These are phyloP conservation scores for Penicillium sp. DNA, from an alignment of 2,329 filamentous ascomycete species.

Conservation along the genomic window DNA sequence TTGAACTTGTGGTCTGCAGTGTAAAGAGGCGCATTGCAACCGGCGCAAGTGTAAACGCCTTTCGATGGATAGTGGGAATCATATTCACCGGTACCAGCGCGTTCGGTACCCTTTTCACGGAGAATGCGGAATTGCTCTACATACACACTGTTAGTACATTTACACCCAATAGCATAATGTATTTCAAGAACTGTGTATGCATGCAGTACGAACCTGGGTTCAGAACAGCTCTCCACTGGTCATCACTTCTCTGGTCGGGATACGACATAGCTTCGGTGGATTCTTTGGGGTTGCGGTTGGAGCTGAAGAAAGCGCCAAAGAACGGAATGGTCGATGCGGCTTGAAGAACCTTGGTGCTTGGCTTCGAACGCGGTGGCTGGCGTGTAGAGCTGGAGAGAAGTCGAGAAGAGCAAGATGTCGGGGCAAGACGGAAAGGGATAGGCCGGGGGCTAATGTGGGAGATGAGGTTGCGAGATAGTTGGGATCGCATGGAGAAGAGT, in stretches of 20 bases:
- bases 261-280: constrained; percentile 52
- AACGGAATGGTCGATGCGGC: constrained; percentile 81
- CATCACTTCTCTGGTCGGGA: constrained; percentile 74
- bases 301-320: constrained; percentile 70
- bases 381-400: constrained; percentile 16
- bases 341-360: constrained; percentile 43
- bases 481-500: constrained; percentile 30
- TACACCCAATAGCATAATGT: constrained; percentile 13
- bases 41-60: constrained; percentile 85
- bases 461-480: constrained; percentile 22
- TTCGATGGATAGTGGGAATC: constrained; percentile 76
- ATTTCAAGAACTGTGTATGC: too few relatives aligned
- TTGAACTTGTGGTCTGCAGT: constrained; percentile 93
- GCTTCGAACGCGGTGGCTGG: constrained; percentile 25
- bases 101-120: constrained; percentile 87
- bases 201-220: constrained; percentile 57
- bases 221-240: constrained; percentile 87
- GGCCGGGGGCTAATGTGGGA: constrained; percentile 20
- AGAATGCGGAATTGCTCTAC: constrained; percentile 96
- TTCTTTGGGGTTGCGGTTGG: constrained; percentile 52
- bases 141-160: neutral
- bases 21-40: constrained; percentile 84
- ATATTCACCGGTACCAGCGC: constrained; percentile 74
- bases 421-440: constrained; percentile 20
- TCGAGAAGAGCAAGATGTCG: constrained; percentile 24